A percentile compares a stretch with the other conserved stretches of the same genome.
These are phyloP conservation scores for Cryphonectria parasitica DNA, from an alignment of 2,329 filamentous ascomycete genomes.

Conservation along the genomic window DNA sequence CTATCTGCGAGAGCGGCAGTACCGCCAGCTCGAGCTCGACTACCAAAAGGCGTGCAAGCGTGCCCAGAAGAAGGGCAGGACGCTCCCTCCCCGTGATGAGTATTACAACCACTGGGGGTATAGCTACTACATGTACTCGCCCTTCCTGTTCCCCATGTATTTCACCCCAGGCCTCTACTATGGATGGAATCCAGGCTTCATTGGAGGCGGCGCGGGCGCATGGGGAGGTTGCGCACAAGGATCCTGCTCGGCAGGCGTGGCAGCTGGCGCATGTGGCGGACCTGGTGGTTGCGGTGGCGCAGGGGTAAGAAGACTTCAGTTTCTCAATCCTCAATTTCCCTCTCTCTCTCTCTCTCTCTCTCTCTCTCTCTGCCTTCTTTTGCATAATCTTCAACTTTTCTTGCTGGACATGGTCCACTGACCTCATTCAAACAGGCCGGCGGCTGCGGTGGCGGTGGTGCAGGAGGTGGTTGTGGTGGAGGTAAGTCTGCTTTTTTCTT, in stretches of 20 bases:
- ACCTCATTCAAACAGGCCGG: conserved; percentile 15
- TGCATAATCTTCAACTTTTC: too few species aligned
- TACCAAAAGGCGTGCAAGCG: conserved; percentile 59
- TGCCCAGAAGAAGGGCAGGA: conserved; percentile 53
- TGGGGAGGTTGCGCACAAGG: conserved; percentile 50
- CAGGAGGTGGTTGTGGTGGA: conserved; percentile 24
- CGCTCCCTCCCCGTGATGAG: conserved; percentile 50
- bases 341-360: neutral
- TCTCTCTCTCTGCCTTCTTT: neutral
- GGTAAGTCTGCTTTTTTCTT: neutral
- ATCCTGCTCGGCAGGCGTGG: conserved; percentile 52
- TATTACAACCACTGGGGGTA: conserved; percentile 61
- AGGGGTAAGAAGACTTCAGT: conserved; percentile 30
- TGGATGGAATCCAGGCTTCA: conserved; percentile 45
- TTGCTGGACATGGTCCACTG: neutral
- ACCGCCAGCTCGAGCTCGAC: conserved; percentile 51
- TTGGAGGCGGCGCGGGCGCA: conserved; percentile 41
- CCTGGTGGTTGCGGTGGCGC: conserved; percentile 41
- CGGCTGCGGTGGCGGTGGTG: conserved; percentile 10
- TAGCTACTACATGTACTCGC: conserved; percentile 53
- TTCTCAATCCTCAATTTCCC: neutral
- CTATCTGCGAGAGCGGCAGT: conserved; percentile 42
- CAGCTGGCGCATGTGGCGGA: conserved; percentile 49
- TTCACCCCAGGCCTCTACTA: conserved; percentile 52
- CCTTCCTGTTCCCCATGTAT: conserved; percentile 49